Conservation (phyloP, 805 yeast genomes). For the Candida tibetensis region DNA sequence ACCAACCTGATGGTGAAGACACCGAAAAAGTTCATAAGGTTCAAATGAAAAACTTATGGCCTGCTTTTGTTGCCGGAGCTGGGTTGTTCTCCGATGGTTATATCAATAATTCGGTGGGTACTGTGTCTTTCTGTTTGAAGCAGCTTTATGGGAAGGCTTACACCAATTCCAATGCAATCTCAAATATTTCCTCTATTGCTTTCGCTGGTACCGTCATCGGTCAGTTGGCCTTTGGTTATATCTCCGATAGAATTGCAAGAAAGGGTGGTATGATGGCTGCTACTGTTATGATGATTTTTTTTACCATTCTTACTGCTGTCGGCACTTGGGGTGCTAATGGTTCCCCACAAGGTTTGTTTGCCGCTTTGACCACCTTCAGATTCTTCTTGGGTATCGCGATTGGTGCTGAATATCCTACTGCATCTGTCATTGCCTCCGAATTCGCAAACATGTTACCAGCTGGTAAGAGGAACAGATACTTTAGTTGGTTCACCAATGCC, state of each 20-base stretch:
- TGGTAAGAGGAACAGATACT: constrained; percentile 87
- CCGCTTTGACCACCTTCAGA: constrained; percentile 80
- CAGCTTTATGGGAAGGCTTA: constrained; percentile 64
- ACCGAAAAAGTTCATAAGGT: constrained; percentile 12
- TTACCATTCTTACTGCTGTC: constrained; percentile 69
- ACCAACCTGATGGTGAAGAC: constrained; percentile 8
- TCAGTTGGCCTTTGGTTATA: constrained; percentile 73
- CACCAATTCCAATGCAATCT: constrained; percentile 62
- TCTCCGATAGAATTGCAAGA: constrained; percentile 78
- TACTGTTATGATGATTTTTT: constrained; percentile 68
- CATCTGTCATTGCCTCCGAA: constrained; percentile 91
- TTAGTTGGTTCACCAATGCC: constrained; percentile 82
- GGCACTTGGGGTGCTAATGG: constrained; percentile 73
- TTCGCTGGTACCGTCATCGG: constrained; percentile 92
- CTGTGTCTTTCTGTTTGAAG: constrained; percentile 70
- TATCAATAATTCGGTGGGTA: constrained; percentile 77
- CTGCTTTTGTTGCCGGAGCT: constrained; percentile 63
- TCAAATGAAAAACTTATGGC: constrained; percentile 27
- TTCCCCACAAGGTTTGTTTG: constrained; percentile 70
- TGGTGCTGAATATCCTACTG: constrained; percentile 94
- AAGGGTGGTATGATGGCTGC: constrained; percentile 81
- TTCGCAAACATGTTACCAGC: constrained; percentile 74
- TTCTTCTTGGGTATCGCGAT: constrained; percentile 88
- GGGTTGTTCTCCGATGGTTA: constrained; percentile 94
- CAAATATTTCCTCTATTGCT: constrained; percentile 82